Base-by-base conservation (phyloP, 2,329 filamentous ascomycete genomes). In the Alternaria metachromatica region DNA sequence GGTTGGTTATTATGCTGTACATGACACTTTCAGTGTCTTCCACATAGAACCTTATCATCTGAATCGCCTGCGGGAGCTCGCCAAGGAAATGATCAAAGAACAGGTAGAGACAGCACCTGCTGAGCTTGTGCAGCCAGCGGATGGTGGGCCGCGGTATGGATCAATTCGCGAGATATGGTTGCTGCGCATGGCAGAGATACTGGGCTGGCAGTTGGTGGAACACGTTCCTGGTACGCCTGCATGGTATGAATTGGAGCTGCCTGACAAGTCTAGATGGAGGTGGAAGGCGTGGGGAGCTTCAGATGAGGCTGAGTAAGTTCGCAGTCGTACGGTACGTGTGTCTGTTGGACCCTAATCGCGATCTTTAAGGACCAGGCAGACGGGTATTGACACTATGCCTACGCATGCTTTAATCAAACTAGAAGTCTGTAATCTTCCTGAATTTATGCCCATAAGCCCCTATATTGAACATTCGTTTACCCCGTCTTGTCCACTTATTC, bases 401-500 rank as follows among this genome's bases (percentile, higher is more conserved):
- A 30, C 28, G 28, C 5, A 33, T 33, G 30, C 30, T 33, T 33
- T 33, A 15, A 33, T 33, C 12, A 33, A 15, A 33, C 30, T 15
- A 33, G 30, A 33, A 12, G 13, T 33, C 30, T 7, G 30, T 33
- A 33, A 33, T 33, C 6, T 33, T 33, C 30, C 8, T 33, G 30
- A 33, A 33, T 15, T 33, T 33, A 33, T 33, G 30, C 30, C 30
- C 30, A 33, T 33, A 12, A 33, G 30, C 30, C 13, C 30, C 30
- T 33, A 12, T 15, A 33, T 33, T 33, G 30, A 33, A 33, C 30
- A 33, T 3, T 33, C 30, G 12, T 37, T 37, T 37, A 37, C 30
- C 13, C 33, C 8, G 4, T n/a, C 4, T 5, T 41, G 9, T 41
- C n/a, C 9, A 37, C 18, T 61, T 72, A 74, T 61, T 79, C 76